Evolutionary conservation across 768 basidiomycete genomes (phyloP), one percentile per base, ranked within the genome.

Genomic region (Mycena olivaceomarginata): DNA sequence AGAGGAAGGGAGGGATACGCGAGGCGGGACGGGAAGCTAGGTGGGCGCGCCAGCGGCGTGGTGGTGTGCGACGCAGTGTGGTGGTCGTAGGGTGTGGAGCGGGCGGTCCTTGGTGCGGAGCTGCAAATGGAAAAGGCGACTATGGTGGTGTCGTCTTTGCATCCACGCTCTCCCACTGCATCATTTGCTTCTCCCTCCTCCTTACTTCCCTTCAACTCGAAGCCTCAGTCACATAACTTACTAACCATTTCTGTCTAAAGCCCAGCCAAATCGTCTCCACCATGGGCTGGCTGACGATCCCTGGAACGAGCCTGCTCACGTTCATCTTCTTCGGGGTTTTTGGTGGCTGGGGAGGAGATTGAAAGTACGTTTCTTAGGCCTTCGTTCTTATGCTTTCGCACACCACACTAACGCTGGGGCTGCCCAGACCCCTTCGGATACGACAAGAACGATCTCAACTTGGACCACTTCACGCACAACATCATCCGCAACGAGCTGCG

Each of bases 261-360:
- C 94, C 94, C 0, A 91, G 93, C 84, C 94, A 94, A 81, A 89
- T 93, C 63, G 92, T 89, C 87, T 77, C 81, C 5, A 80, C 89
- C 0, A 82, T 95, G 63, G 83, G 85, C 56, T 94, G 92, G 91
- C 45, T 92, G 39, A 94, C 94, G 0, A 93, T 95, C 74, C 94
- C 94, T 12, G 91, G 88, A 12, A 94, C 92, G 8, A 84, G 88
- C 48, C 81, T 80, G 12, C 80, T 93, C 91, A 88, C 89, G 79
- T 94, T 94, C 83, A 88, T 93, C 72, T 94, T 93, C 87, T 94
- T 94, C 81, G 94, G 94, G 94, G 10, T 94, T 94, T 86, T 83
- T 95, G 74, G 93, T 92, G 64, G 93, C 93, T 40, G 93, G 93
- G 59, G 93, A 94, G 83, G 94, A 94, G 84, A 94, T 94, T 72